A percentile compares a stretch with the other conserved stretches of the same genome.
Conservation (phyloP, 1,284 basidiomycete species). For the Cutaneotrichosporon spelunceum region DNA sequence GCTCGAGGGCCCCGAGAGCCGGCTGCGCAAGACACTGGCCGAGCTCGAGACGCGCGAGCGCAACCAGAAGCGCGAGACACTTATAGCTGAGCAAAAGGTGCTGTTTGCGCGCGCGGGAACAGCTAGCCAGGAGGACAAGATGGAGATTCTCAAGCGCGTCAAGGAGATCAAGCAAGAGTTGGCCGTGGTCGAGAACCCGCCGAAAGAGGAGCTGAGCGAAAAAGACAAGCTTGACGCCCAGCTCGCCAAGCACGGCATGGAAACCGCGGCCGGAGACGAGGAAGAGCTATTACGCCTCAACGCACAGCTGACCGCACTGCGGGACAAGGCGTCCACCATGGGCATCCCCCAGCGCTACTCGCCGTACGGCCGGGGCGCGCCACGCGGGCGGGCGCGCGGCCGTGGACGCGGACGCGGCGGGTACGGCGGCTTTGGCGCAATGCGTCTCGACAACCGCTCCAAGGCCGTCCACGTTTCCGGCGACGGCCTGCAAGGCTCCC, state of each 20-base stretch:
- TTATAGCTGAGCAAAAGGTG: slow-evolving; percentile 84
- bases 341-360: slow-evolving; percentile 49
- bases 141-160: slow-evolving; percentile 70
- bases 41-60: slow-evolving; percentile 57
- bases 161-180: slow-evolving; percentile 79
- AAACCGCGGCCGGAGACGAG: slow-evolving; percentile 53
- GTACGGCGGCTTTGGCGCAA: slow-evolving; percentile 54
- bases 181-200: slow-evolving; percentile 53
- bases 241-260: slow-evolving; percentile 66
- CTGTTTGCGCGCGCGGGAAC: slow-evolving; percentile 69
- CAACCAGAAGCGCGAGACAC: slow-evolving; percentile 72
- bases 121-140: slow-evolving; percentile 63
- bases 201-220: slow-evolving; percentile 40
- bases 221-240: slow-evolving; percentile 50
- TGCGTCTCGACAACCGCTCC: slow-evolving; percentile 88
- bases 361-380: slow-evolving; percentile 62
- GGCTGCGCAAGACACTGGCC: slow-evolving; percentile 37
- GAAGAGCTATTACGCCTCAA: slow-evolving; percentile 42
- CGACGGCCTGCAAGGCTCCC: slow-evolving; percentile 52
- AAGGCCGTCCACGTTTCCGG: slow-evolving; percentile 74
- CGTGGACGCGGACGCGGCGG: slow-evolving; percentile 60
- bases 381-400: slow-evolving; percentile 60
- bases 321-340: slow-evolving; percentile 54
- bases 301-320: slow-evolving; percentile 39
- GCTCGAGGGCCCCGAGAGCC: slow-evolving; percentile 37